Percentiles rank a stretch among this genome's conserved stretches.
These are phyloP conservation scores for Agrocybe chaxingu DNA, from an alignment of 768 basidiomycete species.

Conservation along the genomic window DNA sequence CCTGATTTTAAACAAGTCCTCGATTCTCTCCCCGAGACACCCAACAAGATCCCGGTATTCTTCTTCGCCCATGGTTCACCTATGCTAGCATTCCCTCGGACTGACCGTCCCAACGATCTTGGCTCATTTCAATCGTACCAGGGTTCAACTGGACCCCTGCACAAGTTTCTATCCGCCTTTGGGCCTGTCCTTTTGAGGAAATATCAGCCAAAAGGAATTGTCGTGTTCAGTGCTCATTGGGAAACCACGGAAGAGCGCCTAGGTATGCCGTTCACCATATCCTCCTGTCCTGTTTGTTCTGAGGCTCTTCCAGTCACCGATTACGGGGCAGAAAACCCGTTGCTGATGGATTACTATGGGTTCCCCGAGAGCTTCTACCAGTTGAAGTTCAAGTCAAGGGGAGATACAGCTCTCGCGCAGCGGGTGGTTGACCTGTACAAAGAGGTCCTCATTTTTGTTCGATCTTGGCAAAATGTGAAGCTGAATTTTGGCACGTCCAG, in stretches of 20 bases:
- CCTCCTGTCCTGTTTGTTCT: neutral
- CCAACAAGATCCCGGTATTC: conserved; percentile 66
- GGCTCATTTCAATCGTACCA: conserved; percentile 24
- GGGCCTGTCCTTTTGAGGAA: conserved; percentile 62
- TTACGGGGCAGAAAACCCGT: conserved; percentile 67
- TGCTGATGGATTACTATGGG: conserved; percentile 73
- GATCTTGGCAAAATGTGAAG: neutral
- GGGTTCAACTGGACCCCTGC: conserved; percentile 53
- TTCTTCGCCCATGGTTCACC: conserved; percentile 76
- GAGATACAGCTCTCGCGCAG: conserved; percentile 53
- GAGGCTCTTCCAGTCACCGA: conserved; percentile 53
- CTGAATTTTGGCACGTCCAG: conserved; percentile 24
- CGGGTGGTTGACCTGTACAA: conserved; percentile 60
- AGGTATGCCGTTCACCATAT: conserved; percentile 33
- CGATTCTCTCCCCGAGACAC: conserved; percentile 50
- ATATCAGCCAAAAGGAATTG: conserved; percentile 75
- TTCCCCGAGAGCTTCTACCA: conserved; percentile 59
- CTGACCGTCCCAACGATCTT: conserved; percentile 8
- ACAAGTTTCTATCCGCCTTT: conserved; percentile 60
- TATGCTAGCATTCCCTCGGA: conserved; percentile 38
- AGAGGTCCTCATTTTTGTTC: conserved; percentile 31
- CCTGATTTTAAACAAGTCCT: conserved; percentile 51
- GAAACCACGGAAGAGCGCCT: conserved; percentile 59
- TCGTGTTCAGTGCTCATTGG: conserved; percentile 85
- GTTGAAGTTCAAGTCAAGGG: conserved; percentile 65